Evolutionary conservation across 768 basidiomycete genomes (phyloP).

Genomic region (Tulasnella sp.): DNA sequence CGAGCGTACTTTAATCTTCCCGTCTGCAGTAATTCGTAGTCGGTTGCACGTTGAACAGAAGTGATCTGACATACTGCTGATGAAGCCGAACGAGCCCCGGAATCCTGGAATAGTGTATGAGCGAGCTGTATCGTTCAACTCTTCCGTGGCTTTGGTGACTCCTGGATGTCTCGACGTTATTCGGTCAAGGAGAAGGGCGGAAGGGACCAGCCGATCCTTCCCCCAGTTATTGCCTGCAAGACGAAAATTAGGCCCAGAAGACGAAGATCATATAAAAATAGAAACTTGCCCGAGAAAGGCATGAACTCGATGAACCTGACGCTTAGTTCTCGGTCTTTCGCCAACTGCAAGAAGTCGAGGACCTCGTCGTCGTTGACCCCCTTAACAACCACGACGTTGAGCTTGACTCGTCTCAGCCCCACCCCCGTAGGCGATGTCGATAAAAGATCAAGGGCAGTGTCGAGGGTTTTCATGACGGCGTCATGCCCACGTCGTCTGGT

Average conservation of each 20-base stretch:
- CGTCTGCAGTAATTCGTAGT: constrained; percentile 81
- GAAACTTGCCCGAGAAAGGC: constrained; percentile 73
- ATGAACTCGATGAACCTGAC: constrained; percentile 92
- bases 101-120: constrained; percentile 72
- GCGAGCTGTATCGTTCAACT: constrained; percentile 74
- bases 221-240: constrained; percentile 78
- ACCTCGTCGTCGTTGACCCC: constrained; percentile 80
- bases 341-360: constrained; percentile 72
- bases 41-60: constrained; percentile 84
- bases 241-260: background rate
- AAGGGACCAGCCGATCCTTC: constrained; percentile 74
- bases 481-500: constrained; percentile 71
- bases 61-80: constrained; percentile 91
- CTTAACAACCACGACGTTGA: constrained; percentile 80
- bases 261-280: background rate
- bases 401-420: constrained; percentile 59
- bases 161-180: constrained; percentile 50
- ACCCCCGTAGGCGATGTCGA: constrained; percentile 34
- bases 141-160: constrained; percentile 57
- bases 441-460: constrained; percentile 48
- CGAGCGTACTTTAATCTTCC: constrained; percentile 69
- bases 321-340: constrained; percentile 56
- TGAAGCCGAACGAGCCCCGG: constrained; percentile 73
- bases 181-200: constrained; percentile 53
- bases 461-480: constrained; percentile 64